These are phyloP conservation scores for Pseudomonodictys pantanalensis DNA, from an alignment of 495 filamentous ascomycete genomes.

Conservation along the genomic window DNA sequence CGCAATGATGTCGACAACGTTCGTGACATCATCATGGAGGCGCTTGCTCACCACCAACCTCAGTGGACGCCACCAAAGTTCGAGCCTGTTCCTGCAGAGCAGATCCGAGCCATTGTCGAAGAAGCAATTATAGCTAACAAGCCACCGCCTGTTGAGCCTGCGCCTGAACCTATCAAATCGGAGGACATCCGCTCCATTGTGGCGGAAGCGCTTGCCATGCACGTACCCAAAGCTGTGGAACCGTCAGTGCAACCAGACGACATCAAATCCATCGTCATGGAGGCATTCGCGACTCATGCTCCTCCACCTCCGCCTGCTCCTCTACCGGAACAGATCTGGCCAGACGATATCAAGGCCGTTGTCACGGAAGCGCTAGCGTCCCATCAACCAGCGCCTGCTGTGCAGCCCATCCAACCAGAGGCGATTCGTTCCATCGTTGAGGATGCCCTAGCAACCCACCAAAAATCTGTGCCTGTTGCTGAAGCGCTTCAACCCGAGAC, in stretches of 20 bases:
- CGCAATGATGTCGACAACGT: constrained; percentile 65
- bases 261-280: constrained; percentile 69
- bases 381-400: neutral
- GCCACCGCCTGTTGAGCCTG: constrained; percentile 9
- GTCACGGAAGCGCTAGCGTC: constrained; percentile 9
- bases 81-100: constrained; percentile 21
- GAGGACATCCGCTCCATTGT: constrained; percentile 79
- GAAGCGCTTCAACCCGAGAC: constrained; percentile 7
- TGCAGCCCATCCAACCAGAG: constrained; percentile 9
- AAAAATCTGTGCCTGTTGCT: neutral
- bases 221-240: constrained; percentile 1
- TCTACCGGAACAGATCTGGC: constrained; percentile 14
- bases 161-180: constrained; percentile 46
- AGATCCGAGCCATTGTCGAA: constrained; percentile 17
- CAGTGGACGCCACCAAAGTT: constrained; percentile 19
- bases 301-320: constrained; percentile 10
- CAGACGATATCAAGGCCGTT: constrained; percentile 15
- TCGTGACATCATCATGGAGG: constrained; percentile 71
- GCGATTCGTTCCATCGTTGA: constrained; percentile 11
- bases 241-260: constrained; percentile 62
- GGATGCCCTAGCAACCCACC: constrained; percentile 15
- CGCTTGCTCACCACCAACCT: constrained; percentile 58
- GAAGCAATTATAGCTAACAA: constrained; percentile 44
- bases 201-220: constrained; percentile 56
- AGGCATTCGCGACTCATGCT: constrained; percentile 65